Conservation (phyloP, 805 yeast genomes). For the Lipomyces kockii region DNA sequence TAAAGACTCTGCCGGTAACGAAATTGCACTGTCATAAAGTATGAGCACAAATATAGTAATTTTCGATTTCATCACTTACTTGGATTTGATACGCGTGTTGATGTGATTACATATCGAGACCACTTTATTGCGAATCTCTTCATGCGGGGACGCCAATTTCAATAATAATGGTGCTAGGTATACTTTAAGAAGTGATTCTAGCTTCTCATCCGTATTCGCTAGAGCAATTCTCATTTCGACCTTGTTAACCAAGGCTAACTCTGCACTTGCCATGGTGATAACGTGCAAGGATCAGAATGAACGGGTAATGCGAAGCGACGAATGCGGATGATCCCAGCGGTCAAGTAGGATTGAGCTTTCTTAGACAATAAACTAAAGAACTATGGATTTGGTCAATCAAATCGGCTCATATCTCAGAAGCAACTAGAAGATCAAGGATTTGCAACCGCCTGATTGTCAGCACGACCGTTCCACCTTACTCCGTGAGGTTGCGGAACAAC, state of each 20-base stretch:
- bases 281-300: background rate
- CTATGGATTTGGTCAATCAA: background rate
- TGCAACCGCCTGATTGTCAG: background rate
- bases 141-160: slow-evolving; percentile 74
- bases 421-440: background rate
- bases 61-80: slow-evolving; percentile 31
- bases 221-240: slow-evolving; percentile 83
- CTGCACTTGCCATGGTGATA: slow-evolving; percentile 48
- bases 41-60: background rate
- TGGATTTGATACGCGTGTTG: slow-evolving; percentile 64
- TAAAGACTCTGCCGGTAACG: slow-evolving; percentile 67
- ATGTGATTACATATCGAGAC: slow-evolving; percentile 68
- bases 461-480: background rate
- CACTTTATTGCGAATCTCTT: slow-evolving; percentile 68
- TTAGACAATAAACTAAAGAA: background rate
- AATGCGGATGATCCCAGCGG: background rate
- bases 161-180: slow-evolving; percentile 79
- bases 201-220: slow-evolving; percentile 67
- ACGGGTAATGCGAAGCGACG: background rate
- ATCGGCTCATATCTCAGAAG: background rate
- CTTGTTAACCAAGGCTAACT: slow-evolving; percentile 58
- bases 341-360: background rate
- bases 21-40: slow-evolving; percentile 43
- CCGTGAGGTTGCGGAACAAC: no score
- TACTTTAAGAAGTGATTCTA: slow-evolving; percentile 61